These are phyloP conservation scores for Mycosphaerella arachidis DNA, from an alignment of 2,329 filamentous ascomycete species.

Conservation along the genomic window DNA sequence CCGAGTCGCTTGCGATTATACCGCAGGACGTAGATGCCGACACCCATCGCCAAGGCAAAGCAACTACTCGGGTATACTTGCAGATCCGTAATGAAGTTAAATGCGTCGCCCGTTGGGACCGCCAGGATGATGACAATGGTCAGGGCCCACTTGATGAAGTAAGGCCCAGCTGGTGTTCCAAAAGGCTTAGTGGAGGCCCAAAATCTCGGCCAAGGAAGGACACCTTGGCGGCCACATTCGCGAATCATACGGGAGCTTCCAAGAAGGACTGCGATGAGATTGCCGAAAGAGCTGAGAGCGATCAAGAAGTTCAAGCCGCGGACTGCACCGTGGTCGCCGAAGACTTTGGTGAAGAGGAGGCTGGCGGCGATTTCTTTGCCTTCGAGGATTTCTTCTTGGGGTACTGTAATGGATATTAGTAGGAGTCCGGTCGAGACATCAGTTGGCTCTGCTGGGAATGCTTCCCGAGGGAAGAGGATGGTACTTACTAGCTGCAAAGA, in stretches of 20 bases:
- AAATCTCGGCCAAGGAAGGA: slow-evolving; percentile 56
- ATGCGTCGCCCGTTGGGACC: slow-evolving; percentile 59
- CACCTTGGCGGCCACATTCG: slow-evolving; percentile 59
- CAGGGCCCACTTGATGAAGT: slow-evolving; percentile 51
- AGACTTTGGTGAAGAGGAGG: slow-evolving; percentile 57
- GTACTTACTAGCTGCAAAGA: slow-evolving; percentile 47
- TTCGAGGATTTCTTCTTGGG: slow-evolving; percentile 44
- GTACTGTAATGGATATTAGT: slow-evolving; percentile 27
- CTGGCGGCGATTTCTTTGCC: slow-evolving; percentile 54
- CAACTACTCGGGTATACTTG: slow-evolving; percentile 54
- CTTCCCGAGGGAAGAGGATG: too few species aligned
- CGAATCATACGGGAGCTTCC: slow-evolving; percentile 54
- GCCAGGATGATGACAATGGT: slow-evolving; percentile 59
- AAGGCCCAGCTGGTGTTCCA: slow-evolving; percentile 54
- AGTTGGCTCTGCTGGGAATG: too few species aligned
- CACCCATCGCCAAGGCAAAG: slow-evolving; percentile 54
- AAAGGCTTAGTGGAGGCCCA: slow-evolving; percentile 62
- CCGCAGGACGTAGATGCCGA: slow-evolving; percentile 57
- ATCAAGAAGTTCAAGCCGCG: slow-evolving; percentile 56
- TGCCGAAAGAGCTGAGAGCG: slow-evolving; percentile 55
- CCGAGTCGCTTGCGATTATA: slow-evolving; percentile 46
- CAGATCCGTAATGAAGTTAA: slow-evolving; percentile 52
- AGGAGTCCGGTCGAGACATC: neutral
- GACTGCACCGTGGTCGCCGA: slow-evolving; percentile 47
- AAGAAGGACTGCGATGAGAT: slow-evolving; percentile 53